Conservation (phyloP, 805 yeast genomes). For the Metschnikowia noctiluminum region DNA sequence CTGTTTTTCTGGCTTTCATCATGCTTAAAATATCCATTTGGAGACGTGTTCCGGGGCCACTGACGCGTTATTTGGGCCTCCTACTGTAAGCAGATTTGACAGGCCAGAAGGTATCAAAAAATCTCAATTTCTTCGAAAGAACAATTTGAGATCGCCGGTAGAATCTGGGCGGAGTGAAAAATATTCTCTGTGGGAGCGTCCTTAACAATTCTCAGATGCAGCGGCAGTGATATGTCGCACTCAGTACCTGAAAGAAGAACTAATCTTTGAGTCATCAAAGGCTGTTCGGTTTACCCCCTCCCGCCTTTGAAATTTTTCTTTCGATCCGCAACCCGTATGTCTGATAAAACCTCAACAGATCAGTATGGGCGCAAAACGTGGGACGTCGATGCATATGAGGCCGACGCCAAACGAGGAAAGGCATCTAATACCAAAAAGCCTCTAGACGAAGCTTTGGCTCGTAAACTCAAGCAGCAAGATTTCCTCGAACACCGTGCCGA, state of each 20-base stretch:
- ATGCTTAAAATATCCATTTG: constrained; percentile 6
- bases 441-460: constrained; percentile 1
- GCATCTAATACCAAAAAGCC: background rate
- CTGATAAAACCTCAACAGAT: constrained; percentile 30
- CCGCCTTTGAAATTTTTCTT: background rate
- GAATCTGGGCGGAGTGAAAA: too few species aligned
- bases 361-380: constrained; percentile 68
- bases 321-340: constrained; percentile 2
- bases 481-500: constrained; percentile 30
- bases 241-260: too few species aligned
- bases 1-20: constrained; percentile 4
- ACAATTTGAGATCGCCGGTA: too few species aligned
- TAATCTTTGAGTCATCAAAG: background rate
- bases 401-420: constrained; percentile 36
- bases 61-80: background rate
- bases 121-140: too few species aligned
- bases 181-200: too few species aligned
- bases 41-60: background rate
- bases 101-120: too few species aligned
- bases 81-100: too few species aligned
- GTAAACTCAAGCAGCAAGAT: constrained; percentile 3
- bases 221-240: too few species aligned
- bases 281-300: background rate
- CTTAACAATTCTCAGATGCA: too few species aligned
- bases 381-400: constrained; percentile 65